Evolutionary conservation across 768 basidiomycete species (phyloP), one percentile per base, ranked within the genome.

Genomic region (Russula griseocarnosa): DNA sequence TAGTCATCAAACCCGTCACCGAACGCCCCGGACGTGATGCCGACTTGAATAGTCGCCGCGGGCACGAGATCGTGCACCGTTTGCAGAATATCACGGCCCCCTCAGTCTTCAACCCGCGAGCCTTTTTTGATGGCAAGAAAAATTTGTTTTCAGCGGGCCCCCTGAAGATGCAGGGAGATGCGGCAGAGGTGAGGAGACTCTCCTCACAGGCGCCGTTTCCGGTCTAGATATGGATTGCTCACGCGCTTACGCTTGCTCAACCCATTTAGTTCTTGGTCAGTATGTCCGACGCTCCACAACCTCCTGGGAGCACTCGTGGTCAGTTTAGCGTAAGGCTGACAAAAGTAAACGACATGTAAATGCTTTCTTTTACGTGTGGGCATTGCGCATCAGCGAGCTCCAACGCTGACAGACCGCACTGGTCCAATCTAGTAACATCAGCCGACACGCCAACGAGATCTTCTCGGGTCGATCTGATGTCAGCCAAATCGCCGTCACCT

Each of bases 111-210:
- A 64, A 60, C 18, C 62, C 62, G 2, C 66, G 66, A 30, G 66
- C 62, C 1, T 64, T 65, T 30, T 66, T 34, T 14, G 66, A 66
- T 9, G 66, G 66, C 10, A 65, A 63, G 63, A 66, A 66, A 34
- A 66, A 66, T n/a, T 14, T 66, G 53, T 66, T 59, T 49, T 58
- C 65, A 8, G 65, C 38, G 52, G 62, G 65, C 5, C 49, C 59
- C 2, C 24, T 65, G 55, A 65, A 56, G 59, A 65, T 65, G 40
- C 58, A 65, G n/a, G 63, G 63, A 10, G 60, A 60, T 24, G 59
- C 63, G 32, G 59, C 54, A 14, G 59, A 60, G 63, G 63, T 65
- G 49, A 65, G 53, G 38, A 34, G 3, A n/a, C 44, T 22, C n/a
- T n/a, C n/a, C n/a, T n/a, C n/a, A n/a, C n/a, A n/a, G n/a, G n/a